These are phyloP conservation scores for Ganoderma resinaceum DNA, from an alignment of 1,284 basidiomycete species.

Conservation along the genomic window DNA sequence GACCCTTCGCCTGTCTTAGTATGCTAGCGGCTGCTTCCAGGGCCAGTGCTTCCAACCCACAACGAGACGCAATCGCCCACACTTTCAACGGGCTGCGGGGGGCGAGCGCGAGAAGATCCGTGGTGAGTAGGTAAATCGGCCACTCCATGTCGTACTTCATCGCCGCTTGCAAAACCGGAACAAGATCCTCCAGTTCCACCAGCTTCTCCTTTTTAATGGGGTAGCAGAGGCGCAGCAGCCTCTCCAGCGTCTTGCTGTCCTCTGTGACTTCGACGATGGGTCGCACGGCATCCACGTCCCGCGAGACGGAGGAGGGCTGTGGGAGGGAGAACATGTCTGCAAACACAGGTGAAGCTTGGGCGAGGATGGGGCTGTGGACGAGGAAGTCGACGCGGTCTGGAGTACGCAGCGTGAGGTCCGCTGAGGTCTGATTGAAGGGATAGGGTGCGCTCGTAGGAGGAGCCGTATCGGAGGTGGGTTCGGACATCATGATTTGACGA, in stretches of 20 bases:
- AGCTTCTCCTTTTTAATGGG: slow-evolving; percentile 36
- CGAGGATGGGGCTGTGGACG: slow-evolving; percentile 27
- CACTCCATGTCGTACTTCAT: slow-evolving; percentile 31
- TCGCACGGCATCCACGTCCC: not conserved
- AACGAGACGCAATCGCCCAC: slow-evolving; percentile 25
- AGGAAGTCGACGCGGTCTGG: slow-evolving; percentile 19
- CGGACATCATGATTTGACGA: not conserved
- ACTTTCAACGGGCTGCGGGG: slow-evolving; percentile 11
- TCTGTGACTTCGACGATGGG: slow-evolving; percentile 42
- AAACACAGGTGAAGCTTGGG: slow-evolving; percentile 30
- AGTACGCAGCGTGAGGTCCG: slow-evolving; percentile 17
- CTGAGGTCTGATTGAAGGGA: slow-evolving; percentile 16
- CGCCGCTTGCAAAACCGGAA: slow-evolving; percentile 21
- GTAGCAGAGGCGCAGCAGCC: slow-evolving; percentile 48
- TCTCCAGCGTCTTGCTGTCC: slow-evolving; percentile 39
- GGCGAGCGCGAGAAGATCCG: slow-evolving; percentile 12
- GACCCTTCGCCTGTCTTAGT: not conserved
- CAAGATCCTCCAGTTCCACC: slow-evolving; percentile 20
- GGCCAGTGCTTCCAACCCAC: slow-evolving; percentile 18
- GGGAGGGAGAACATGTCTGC: slow-evolving; percentile 27
- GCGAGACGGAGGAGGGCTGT: slow-evolving; percentile 3
- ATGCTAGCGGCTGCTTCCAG: slow-evolving; percentile 13
- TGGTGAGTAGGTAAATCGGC: slow-evolving; percentile 16
- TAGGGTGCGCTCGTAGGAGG: not conserved
- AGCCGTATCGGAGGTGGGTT: not conserved